Conservation (phyloP, 768 basidiomycete species). For the Pleurotus salmoneostramineus region DNA sequence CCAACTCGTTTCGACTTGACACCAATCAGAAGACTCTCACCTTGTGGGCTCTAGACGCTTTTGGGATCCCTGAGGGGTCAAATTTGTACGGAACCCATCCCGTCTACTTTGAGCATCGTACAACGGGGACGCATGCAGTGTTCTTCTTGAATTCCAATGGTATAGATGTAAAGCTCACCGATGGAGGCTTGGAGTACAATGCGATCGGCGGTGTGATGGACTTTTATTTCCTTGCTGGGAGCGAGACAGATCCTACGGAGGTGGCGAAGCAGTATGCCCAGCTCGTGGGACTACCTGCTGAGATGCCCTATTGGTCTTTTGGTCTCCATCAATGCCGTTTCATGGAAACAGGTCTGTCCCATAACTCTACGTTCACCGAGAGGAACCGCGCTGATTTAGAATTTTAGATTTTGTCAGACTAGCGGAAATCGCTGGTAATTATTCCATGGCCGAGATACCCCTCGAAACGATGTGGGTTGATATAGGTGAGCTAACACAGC, state of each 20-base stretch:
- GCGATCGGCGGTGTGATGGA: conserved; percentile 75
- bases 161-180: conserved; percentile 70
- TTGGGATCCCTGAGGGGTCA: conserved; percentile 49
- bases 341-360: conserved; percentile 51
- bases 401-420: conserved; percentile 56
- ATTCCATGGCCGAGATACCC: conserved; percentile 57
- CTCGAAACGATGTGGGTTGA: conserved; percentile 82
- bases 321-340: conserved; percentile 73
- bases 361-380: not conserved
- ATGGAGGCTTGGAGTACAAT: conserved; percentile 64
- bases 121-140: conserved; percentile 65
- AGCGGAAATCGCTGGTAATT: conserved; percentile 56
- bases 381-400: not conserved
- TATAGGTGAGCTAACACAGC: conserved; percentile 40
- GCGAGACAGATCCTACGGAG: conserved; percentile 49
- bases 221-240: conserved; percentile 76
- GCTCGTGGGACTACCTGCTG: conserved; percentile 60
- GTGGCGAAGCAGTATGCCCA: conserved; percentile 69
- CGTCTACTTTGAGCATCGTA: conserved; percentile 67
- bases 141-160: conserved; percentile 69
- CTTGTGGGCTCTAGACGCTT: conserved; percentile 66
- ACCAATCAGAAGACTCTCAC: conserved; percentile 43
- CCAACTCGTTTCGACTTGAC: conserved; percentile 58
- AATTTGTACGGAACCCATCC: conserved; percentile 74
- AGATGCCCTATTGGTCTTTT: conserved; percentile 74